phyloP scores from a whole-genome alignment of 768 basidiomycete genomes.

The Fibroporia radiculosa region DNA sequence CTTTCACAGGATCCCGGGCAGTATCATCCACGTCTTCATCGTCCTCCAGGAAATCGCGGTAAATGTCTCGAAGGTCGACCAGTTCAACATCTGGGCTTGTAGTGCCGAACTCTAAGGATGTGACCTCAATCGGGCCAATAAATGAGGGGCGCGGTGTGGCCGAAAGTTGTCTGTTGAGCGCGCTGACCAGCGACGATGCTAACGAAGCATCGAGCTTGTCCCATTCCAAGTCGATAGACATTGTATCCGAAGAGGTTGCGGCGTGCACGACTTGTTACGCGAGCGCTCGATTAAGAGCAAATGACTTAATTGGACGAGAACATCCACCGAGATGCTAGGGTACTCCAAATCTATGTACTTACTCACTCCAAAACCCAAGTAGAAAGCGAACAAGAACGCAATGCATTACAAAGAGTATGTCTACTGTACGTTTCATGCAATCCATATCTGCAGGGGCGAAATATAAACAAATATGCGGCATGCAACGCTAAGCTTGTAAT shows the following conservation, averaged over 20 bases:
- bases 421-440: conserved; percentile 10
- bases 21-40: conserved; percentile 42
- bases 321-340: no score
- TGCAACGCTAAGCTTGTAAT: conserved; percentile 8
- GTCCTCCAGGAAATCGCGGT: conserved; percentile 88
- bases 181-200: conserved; percentile 55
- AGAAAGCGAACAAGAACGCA: not conserved
- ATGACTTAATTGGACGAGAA: no score
- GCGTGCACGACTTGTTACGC: no score
- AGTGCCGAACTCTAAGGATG: conserved; percentile 82
- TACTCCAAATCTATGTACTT: no score
- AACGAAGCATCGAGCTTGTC: conserved; percentile 67
- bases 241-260: conserved; percentile 22
- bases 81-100: conserved; percentile 80
- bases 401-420: not conserved
- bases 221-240: conserved; percentile 98
- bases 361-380: no score
- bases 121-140: conserved; percentile 86
- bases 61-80: conserved; percentile 88
- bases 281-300: no score
- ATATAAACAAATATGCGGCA: conserved; percentile 8
- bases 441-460: conserved; percentile 7
- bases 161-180: conserved; percentile 75
- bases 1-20: conserved; percentile 12
- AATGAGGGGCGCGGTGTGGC: conserved; percentile 79